Evolutionary conservation across 2,329 filamentous ascomycete species (phyloP).

Genomic region (Elsinoe australis): DNA sequence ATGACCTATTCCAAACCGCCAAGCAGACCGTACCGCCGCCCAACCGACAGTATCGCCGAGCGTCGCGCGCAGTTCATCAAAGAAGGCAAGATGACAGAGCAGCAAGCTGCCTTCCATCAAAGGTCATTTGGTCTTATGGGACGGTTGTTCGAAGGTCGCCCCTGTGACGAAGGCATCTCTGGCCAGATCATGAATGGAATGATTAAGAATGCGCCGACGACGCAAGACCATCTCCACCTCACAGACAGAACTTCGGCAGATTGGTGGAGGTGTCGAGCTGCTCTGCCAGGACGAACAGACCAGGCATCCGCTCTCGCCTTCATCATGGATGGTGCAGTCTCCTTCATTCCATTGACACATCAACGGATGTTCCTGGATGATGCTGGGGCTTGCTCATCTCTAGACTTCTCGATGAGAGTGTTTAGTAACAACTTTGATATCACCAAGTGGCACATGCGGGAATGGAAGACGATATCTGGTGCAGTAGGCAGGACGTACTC

Average conservation of each 20-base stretch:
- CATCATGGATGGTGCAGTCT: conserved; percentile 39
- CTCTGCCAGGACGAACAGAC: conserved; percentile 26
- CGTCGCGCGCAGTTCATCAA: conserved; percentile 21
- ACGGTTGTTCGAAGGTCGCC: conserved; percentile 32
- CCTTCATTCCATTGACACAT: conserved; percentile 41
- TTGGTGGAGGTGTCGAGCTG: conserved; percentile 32
- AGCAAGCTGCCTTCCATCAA: conserved; percentile 23
- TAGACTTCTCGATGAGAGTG: conserved; percentile 46
- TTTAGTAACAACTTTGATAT: conserved; percentile 36
- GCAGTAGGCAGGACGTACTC: conserved; percentile 39
- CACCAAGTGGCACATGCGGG: conserved; percentile 38
- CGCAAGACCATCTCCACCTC: conserved; percentile 34
- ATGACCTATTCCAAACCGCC: conserved; percentile 37
- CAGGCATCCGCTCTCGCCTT: conserved; percentile 38
- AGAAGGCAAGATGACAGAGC: conserved; percentile 24
- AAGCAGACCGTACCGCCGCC: conserved; percentile 26
- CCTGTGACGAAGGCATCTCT: conserved; percentile 36
- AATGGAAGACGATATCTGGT: conserved; percentile 35
- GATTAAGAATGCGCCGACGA: conserved; percentile 30
- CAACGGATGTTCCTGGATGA: conserved; percentile 40
- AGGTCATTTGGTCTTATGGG: conserved; percentile 29
- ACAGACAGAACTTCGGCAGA: conserved; percentile 37
- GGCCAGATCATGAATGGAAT: conserved; percentile 40
- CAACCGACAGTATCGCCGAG: conserved; percentile 25
- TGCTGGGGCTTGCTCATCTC: conserved; percentile 37